Base-by-base conservation (phyloP, 78 protist species). In the Diacronema lutheri region DNA sequence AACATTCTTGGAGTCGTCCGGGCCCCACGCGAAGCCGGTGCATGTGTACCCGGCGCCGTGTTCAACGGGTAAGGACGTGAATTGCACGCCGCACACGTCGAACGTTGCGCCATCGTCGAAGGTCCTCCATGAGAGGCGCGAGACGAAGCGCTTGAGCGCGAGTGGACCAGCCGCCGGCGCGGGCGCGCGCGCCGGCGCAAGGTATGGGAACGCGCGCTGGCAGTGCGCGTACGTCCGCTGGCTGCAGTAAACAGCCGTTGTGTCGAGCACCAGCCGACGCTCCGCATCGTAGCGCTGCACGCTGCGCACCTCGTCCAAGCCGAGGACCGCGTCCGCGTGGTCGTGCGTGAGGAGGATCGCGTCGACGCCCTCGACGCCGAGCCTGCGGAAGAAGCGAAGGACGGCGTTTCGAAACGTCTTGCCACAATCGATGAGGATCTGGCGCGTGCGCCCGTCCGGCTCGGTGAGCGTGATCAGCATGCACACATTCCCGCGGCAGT, bases 331-430 rank as follows among this genome's bases (percentile, higher is more conserved):
- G 60, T 86, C 89, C 20, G 77, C 72, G 55, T 86, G 89, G 44
- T 46, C 83, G 71, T 86, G 89, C 14, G 89, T 86, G 35, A 86
- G 64, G 33, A 86, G n/a, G 35, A 86, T 20, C 20, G 89, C 89
- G 64, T 86, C 89, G 33, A 86, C 4, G 71, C 31, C 14, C 19
- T 6, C 14, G 13, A 60, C 77, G 35, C 61, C 64, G 55, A 6
- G 33, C 69, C 21, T 20, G 23, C 13, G 7, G 77, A 69, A 74
- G 16, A 11, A 11, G 44, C 35, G 41, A 23, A 86, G 29, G 57
- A 4, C 6, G 37, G 81, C 10, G 4, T 50, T 41, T 3, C 84
- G 66, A 58, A 76, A 86, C 44, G 74, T 46, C 60, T 86, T 86
- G 33, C 89, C 89, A 12, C 29, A 26, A 60, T 86, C 89, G 64